Percentiles rank a stretch among this genome's conserved stretches.
Conservation (phyloP, 2,329 filamentous ascomycete genomes). For the Apiospora malaysiana region DNA sequence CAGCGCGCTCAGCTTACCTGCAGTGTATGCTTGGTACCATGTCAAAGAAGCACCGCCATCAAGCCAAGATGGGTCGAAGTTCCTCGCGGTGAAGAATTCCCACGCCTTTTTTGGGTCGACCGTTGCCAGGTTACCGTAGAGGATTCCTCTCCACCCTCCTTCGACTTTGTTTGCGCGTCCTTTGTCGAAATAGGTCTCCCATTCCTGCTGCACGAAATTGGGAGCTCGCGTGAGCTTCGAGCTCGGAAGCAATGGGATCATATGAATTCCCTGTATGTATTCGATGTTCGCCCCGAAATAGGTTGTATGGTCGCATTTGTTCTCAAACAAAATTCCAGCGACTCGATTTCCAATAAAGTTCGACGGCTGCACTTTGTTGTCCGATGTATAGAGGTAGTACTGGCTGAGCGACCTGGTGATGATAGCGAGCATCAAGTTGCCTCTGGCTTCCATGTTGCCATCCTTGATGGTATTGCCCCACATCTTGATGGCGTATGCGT, state of each 20-base stretch:
- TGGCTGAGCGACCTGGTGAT: slow-evolving; percentile 73
- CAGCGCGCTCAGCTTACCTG: slow-evolving; percentile 59
- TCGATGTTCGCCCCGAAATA: slow-evolving; percentile 81
- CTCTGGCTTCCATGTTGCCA: slow-evolving; percentile 75
- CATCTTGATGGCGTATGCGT: slow-evolving; percentile 88
- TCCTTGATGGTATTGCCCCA: slow-evolving; percentile 86
- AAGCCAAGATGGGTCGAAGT: slow-evolving; percentile 72
- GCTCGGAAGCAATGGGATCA: slow-evolving; percentile 68
- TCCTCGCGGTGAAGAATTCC: slow-evolving; percentile 72
- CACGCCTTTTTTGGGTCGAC: slow-evolving; percentile 74
- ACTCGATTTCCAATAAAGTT: slow-evolving; percentile 84
- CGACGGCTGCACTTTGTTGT: slow-evolving; percentile 73
- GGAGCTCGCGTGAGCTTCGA: slow-evolving; percentile 70
- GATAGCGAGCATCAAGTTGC: slow-evolving; percentile 84
- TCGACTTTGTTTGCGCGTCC: slow-evolving; percentile 67
- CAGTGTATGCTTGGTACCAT: slow-evolving; percentile 83
- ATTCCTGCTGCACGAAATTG: slow-evolving; percentile 81
- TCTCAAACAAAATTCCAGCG: slow-evolving; percentile 81
- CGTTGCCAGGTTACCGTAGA: slow-evolving; percentile 83
- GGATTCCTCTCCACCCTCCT: slow-evolving; percentile 85
- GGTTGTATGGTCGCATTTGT: slow-evolving; percentile 92
- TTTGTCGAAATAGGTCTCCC: slow-evolving; percentile 77
- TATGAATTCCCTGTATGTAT: slow-evolving; percentile 76
- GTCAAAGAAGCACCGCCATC: slow-evolving; percentile 85
- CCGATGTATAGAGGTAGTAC: slow-evolving; percentile 80